Evolutionary conservation across 805 yeast species (phyloP), one percentile per base, ranked within the genome.

Genomic region (Ascoidea tarda): DNA sequence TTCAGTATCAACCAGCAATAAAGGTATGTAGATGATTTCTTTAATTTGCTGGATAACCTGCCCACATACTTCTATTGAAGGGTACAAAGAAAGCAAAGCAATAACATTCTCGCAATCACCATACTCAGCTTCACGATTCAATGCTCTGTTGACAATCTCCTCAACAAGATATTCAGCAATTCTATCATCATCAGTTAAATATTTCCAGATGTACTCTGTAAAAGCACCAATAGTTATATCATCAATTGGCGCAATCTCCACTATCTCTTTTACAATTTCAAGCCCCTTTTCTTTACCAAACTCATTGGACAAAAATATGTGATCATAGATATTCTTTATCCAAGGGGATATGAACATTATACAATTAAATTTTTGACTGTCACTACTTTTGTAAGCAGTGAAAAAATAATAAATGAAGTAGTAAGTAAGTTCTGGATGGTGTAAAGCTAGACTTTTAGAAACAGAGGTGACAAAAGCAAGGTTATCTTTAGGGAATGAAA

Each of bases 121-220:
- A 4, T 82, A 84, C 58, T 83, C 87, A n/a, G 87, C 81, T 58
- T 83, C 84, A 60, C 82, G 78, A 57, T 85, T 93, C 58, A 86
- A 75, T 1, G 89, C 83, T 56, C 81, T 82, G 1, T 81, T 77
- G 5, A 87, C 77, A 28, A 85, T 77, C 60, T 87, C 96, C 56
- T 85, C 89, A 8, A 87, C 74, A 31, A 87, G 69, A 3, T 78
- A 65, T 1, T 75, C 70, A 4, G 77, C 74, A 10, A 87, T 65
- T 46, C 78, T 69, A 48, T 81, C 81, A 52, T 85, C 89, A 1
- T 75, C 60, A 28, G 84, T 78, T 12, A 88, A 60, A 51, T 76
- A 73, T 45, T 78, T 74, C 95, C 96, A 88, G 16, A 87, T 67
- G 50, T 76, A 73, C 46, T 78, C 74, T 51, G 79, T 73, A 57